These are phyloP conservation scores for Aegilops longissima DNA, from an alignment of 176 grass and related monocot species.

Conservation along the genomic window DNA sequence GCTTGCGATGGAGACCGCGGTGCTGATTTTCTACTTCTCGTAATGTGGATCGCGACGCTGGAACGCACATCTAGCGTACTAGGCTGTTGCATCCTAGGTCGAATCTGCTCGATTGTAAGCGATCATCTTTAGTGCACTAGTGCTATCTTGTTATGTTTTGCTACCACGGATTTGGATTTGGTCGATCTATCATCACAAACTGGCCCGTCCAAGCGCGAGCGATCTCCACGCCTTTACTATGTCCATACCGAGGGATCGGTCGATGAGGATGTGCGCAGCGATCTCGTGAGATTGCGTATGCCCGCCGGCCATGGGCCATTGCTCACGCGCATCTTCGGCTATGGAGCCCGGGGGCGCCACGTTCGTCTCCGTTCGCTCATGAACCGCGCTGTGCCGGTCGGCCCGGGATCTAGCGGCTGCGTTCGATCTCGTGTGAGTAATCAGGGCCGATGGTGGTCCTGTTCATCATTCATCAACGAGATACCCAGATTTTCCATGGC, in stretches of 20 bases:
- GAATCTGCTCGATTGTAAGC: neutral
- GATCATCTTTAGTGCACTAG: too few relatives aligned
- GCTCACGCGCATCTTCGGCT: neutral
- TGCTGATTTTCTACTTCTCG: neutral
- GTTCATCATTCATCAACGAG: neutral
- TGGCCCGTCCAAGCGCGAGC: neutral
- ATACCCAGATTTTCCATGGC: neutral
- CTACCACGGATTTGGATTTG: neutral
- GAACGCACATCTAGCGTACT: slow-evolving; percentile 16
- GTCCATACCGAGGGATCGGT: neutral
- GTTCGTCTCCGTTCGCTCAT: neutral
- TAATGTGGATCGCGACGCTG: slow-evolving; percentile 26
- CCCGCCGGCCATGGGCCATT: neutral
- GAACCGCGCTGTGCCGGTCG: too few relatives aligned
- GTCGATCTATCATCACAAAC: neutral
- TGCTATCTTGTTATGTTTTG: neutral
- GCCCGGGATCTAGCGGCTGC: neutral
- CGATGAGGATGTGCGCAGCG: neutral
- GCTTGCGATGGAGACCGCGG: neutral
- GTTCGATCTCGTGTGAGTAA: neutral
- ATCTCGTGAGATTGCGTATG: neutral
- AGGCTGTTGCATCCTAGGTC: neutral
- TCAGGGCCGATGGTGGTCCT: neutral
- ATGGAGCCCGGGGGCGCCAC: neutral
- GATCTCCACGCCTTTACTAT: slow-evolving; percentile 2